Evolutionary conservation across 2,329 filamentous ascomycete species (phyloP).

Genomic region (Penicillium hordei): DNA sequence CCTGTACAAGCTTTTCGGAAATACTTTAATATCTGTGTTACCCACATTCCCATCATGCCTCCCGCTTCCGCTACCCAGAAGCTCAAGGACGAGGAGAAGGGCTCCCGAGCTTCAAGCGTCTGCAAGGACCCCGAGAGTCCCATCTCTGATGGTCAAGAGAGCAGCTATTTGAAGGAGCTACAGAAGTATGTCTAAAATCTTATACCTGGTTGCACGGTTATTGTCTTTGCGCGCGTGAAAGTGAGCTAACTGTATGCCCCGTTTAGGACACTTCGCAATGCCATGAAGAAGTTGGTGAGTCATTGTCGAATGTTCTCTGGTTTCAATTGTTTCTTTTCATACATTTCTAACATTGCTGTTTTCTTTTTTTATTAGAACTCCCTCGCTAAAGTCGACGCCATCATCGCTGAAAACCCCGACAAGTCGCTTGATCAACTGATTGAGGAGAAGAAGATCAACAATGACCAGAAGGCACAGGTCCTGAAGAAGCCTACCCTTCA

Average conservation of each 20-base stretch:
- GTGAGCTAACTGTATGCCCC: conserved; percentile 18
- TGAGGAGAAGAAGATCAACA: conserved; percentile 62
- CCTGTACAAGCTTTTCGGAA: conserved; percentile 16
- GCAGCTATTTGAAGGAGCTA: conserved; percentile 79
- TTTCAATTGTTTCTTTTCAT: not conserved
- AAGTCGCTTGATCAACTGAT: conserved; percentile 64
- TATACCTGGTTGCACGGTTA: conserved; percentile 5
- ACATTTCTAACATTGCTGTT: conserved; percentile 21
- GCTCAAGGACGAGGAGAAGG: conserved; percentile 64
- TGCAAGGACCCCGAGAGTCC: conserved; percentile 35
- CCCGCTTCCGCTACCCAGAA: conserved; percentile 62
- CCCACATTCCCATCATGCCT: conserved; percentile 52
- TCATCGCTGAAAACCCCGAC: conserved; percentile 60
- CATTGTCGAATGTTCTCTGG: not conserved
- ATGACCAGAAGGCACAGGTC: conserved; percentile 63
- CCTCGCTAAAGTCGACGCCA: conserved; percentile 60
- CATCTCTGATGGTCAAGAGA: conserved; percentile 61
- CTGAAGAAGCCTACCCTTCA: conserved; percentile 64
- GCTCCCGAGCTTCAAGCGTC: conserved; percentile 44
- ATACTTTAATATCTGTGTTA: conserved; percentile 20
- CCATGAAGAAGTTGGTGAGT: conserved; percentile 90
- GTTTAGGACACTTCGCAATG: conserved; percentile 78
- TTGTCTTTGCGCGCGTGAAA: not conserved
- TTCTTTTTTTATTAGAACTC: conserved; percentile 46
- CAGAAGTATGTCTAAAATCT: conserved; percentile 68